Conservation (phyloP, 768 basidiomycete species). For the Glaciozyma antarctica region DNA sequence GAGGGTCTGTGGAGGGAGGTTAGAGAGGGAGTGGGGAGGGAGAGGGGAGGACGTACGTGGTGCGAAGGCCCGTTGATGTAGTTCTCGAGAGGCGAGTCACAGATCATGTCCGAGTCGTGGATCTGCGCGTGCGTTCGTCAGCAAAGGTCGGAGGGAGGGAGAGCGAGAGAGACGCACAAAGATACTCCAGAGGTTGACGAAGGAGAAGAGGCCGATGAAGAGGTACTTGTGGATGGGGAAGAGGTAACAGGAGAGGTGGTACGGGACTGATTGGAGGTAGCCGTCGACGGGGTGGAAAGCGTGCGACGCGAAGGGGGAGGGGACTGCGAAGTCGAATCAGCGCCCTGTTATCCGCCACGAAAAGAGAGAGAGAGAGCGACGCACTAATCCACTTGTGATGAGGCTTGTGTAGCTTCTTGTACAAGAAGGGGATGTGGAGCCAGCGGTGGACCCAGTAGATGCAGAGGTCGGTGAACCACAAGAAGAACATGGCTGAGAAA, state of each 20-base stretch:
- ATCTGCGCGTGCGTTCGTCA: conserved; percentile 49
- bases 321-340: conserved; percentile 49
- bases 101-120: conserved; percentile 98
- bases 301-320: conserved; percentile 93
- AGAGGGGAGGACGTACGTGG: conserved; percentile 44
- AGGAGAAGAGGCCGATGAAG: conserved; percentile 76
- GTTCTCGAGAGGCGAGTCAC: conserved; percentile 74
- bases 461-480: conserved; percentile 79
- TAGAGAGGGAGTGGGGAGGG: neutral
- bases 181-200: conserved; percentile 91
- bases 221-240: conserved; percentile 80
- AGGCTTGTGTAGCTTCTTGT: conserved; percentile 89
- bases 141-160: neutral
- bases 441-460: conserved; percentile 96
- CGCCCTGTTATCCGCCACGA: neutral
- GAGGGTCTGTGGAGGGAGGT: conserved; percentile 47
- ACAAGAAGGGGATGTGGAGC: conserved; percentile 73
- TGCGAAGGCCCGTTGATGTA: conserved; percentile 97
- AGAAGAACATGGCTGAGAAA: conserved; percentile 43
- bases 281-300: conserved; percentile 97
- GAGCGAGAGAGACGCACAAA: conserved; percentile 48
- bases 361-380: conserved; percentile 40
- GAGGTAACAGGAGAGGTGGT: conserved; percentile 80
- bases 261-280: conserved; percentile 85
- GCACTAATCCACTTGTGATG: conserved; percentile 97